Evolutionary conservation across 179 eudicot species (phyloP).

Genomic region (Sideroxylon spinosum): DNA sequence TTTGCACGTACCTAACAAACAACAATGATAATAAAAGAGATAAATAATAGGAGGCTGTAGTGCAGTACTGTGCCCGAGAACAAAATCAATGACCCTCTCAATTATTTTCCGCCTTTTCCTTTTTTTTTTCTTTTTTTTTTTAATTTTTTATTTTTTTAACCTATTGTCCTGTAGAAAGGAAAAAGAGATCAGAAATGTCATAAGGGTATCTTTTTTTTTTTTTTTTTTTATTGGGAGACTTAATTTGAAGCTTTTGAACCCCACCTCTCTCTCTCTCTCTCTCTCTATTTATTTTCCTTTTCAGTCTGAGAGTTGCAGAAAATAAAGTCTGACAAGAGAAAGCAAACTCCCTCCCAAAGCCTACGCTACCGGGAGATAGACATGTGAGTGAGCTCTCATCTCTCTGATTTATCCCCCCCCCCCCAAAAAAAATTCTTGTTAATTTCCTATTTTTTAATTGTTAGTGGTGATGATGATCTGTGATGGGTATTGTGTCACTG

Average conservation of each 20-base stretch:
- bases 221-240: background rate
- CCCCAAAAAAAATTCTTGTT: background rate
- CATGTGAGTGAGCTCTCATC: conserved; percentile 12
- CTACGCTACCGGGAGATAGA: background rate
- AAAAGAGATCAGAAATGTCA: background rate
- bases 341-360: background rate
- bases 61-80: background rate
- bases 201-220: background rate
- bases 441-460: conserved; percentile 11
- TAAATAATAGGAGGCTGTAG: background rate
- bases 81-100: background rate
- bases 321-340: conserved; percentile 19
- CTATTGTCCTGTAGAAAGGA: background rate
- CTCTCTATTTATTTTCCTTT: conserved; percentile 14
- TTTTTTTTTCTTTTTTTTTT: background rate
- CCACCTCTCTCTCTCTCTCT: background rate
- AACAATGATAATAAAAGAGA: background rate
- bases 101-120: background rate
- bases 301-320: conserved; percentile 18
- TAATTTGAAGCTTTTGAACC: background rate
- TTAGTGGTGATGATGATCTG: background rate
- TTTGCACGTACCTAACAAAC: conserved; percentile 12
- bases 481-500: conserved; percentile 14
- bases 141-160: background rate
- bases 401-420: conserved; percentile 5